These are phyloP conservation scores for Rhizopogon sp. DNA, from an alignment of 768 basidiomycete species.

Conservation along the genomic window DNA sequence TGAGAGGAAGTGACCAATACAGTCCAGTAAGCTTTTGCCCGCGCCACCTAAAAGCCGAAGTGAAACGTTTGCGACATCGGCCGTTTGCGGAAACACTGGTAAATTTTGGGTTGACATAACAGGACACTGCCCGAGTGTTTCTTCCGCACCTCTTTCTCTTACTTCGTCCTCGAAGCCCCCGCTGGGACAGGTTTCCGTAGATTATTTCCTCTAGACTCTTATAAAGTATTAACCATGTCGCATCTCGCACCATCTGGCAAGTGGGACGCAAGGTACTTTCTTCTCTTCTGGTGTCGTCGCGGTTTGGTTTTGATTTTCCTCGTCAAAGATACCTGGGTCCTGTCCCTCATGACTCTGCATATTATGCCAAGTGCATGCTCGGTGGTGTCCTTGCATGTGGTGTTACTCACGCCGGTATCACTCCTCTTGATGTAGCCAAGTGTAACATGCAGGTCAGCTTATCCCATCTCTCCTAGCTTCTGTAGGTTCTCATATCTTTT, in stretches of 20 bases:
- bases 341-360: slow-evolving; percentile 67
- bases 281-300: neutral
- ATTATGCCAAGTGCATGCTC: slow-evolving; percentile 85
- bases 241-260: slow-evolving; percentile 46
- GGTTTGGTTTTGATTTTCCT: slow-evolving; percentile 1
- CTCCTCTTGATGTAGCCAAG: slow-evolving; percentile 84
- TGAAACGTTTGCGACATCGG: neutral
- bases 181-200: neutral
- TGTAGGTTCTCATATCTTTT: neutral
- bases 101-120: neutral
- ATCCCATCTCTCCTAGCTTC: neutral
- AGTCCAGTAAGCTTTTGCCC: neutral
- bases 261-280: slow-evolving; percentile 68
- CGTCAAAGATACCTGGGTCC: slow-evolving; percentile 56
- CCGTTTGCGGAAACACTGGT: no score
- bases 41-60: neutral
- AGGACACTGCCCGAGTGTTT: neutral
- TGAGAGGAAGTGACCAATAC: neutral
- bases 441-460: slow-evolving; percentile 82
- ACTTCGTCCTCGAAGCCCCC: neutral
- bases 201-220: neutral
- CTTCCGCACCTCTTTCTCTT: neutral
- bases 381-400: slow-evolving; percentile 87
- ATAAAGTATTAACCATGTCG: slow-evolving; percentile 41
- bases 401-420: slow-evolving; percentile 83